Conservation (phyloP, 495 filamentous ascomycete genomes). For the Achaetomiella virescens region DNA sequence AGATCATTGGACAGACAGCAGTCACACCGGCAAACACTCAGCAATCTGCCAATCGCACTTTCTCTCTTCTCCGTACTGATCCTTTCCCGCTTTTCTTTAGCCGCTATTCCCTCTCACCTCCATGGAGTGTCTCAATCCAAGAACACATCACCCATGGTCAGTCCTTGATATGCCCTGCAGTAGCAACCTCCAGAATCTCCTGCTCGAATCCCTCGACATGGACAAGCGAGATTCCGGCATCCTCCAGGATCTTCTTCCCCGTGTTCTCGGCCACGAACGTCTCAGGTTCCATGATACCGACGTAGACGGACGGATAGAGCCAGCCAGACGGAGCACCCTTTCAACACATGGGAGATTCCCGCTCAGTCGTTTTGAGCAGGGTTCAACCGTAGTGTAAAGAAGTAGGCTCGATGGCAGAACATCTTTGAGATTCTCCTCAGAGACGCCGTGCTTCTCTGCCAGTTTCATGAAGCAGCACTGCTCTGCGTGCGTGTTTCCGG, state of each 20-base stretch:
- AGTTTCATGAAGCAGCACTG: constrained; percentile 83
- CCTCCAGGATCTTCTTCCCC: constrained; percentile 61
- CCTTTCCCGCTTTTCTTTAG: too few relatives aligned
- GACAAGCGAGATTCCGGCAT: constrained; percentile 67
- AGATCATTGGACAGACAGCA: too few relatives aligned
- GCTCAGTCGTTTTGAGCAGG: constrained; percentile 73
- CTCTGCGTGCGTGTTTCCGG: constrained; percentile 93
- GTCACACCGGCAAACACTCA: too few relatives aligned
- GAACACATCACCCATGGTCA: not conserved
- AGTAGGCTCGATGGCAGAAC: constrained; percentile 52
- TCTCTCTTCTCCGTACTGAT: too few relatives aligned
- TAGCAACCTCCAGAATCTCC: constrained; percentile 74
- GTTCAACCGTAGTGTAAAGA: constrained; percentile 93
- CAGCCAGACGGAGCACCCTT: constrained; percentile 62
- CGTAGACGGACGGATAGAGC: constrained; percentile 69
- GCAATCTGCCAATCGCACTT: too few relatives aligned
- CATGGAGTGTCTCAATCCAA: too few relatives aligned
- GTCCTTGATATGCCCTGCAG: constrained; percentile 58
- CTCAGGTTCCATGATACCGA: constrained; percentile 82
- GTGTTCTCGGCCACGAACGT: constrained; percentile 80
- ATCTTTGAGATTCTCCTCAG: constrained; percentile 50
- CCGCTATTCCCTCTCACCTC: too few relatives aligned
- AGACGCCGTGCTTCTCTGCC: constrained; percentile 40
- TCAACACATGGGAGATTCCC: constrained; percentile 81
- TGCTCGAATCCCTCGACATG: constrained; percentile 70